A percentile compares a stretch with the other conserved stretches of the same genome.
These are phyloP conservation scores for Cercospora janseana DNA, from an alignment of 2,329 filamentous ascomycete genomes.

Conservation along the genomic window DNA sequence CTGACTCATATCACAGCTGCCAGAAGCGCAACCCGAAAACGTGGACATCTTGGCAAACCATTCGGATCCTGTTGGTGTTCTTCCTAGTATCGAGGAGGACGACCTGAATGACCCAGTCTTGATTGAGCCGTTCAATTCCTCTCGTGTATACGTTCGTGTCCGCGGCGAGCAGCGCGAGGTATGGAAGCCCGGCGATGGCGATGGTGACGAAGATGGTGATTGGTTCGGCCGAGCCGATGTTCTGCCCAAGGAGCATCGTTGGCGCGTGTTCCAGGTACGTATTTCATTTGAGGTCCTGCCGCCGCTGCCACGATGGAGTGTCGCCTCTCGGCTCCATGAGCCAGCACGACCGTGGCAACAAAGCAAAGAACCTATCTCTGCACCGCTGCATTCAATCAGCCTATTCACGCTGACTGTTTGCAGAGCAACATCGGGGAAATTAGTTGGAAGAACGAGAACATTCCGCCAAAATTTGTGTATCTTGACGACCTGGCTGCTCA, in stretches of 20 bases:
- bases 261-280: constrained; percentile 41
- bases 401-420: constrained; percentile 1
- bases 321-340: too few species aligned
- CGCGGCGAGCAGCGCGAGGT: constrained; percentile 35
- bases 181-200: constrained; percentile 41
- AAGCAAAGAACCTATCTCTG: not conserved
- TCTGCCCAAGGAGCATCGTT: constrained; percentile 33
- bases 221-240: constrained; percentile 30
- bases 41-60: not conserved
- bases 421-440: constrained; percentile 34
- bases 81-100: constrained; percentile 21
- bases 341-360: not conserved
- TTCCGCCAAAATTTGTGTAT: constrained; percentile 41
- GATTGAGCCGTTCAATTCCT: constrained; percentile 24
- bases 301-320: too few species aligned
- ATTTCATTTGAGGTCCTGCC: not conserved
- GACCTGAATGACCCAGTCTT: constrained; percentile 5
- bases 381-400: too few species aligned
- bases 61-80: constrained; percentile 15
- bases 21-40: not conserved
- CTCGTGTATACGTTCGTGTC: constrained; percentile 30
- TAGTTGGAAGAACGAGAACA: constrained; percentile 26
- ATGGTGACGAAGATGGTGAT: constrained; percentile 37
- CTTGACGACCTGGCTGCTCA: constrained; percentile 43
- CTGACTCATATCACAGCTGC: not conserved